Evolutionary conservation across 2,329 filamentous ascomycete genomes (phyloP).

Genomic region (Chaetomiaceae sp.): DNA sequence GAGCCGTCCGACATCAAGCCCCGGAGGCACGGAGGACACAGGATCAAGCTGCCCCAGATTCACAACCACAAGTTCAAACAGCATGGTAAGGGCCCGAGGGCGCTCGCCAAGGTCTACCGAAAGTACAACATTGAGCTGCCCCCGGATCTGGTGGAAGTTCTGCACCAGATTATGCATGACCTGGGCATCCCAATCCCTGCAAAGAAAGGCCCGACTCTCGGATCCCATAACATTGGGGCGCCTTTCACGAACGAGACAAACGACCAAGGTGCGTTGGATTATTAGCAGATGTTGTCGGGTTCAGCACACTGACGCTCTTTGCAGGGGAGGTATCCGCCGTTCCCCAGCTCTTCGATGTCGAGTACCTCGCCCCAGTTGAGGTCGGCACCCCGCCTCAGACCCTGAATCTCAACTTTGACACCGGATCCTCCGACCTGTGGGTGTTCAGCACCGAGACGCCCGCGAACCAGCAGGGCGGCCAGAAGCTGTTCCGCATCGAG

Average conservation of each 20-base stretch:
- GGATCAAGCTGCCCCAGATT: slow-evolving; percentile 37
- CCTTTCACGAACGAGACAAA: slow-evolving; percentile 18
- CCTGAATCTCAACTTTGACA: slow-evolving; percentile 62
- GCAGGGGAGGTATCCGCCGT: slow-evolving; percentile 37
- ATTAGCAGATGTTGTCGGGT: too few relatives aligned
- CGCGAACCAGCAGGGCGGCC: slow-evolving; percentile 42
- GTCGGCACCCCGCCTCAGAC: slow-evolving; percentile 50
- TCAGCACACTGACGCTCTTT: not conserved
- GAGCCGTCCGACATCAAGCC: slow-evolving; percentile 30
- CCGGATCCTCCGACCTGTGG: slow-evolving; percentile 65
- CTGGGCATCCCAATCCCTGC: slow-evolving; percentile 27
- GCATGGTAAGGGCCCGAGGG: slow-evolving; percentile 34
- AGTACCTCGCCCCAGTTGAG: slow-evolving; percentile 54
- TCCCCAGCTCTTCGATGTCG: slow-evolving; percentile 43
- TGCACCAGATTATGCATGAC: slow-evolving; percentile 33
- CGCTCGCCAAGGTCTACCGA: slow-evolving; percentile 36
- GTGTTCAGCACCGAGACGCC: slow-evolving; percentile 57
- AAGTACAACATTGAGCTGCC: slow-evolving; percentile 36
- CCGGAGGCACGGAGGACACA: slow-evolving; percentile 35
- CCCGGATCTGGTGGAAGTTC: slow-evolving; percentile 30
- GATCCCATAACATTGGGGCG: not conserved
- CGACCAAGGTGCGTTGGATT: slow-evolving; percentile 17
- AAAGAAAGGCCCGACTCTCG: not conserved
- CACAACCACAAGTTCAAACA: slow-evolving; percentile 35
- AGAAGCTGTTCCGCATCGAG: slow-evolving; percentile 51